Conservation (phyloP, 371 early-diverging fungal genomes). For the Apophysomyces sp. region DNA sequence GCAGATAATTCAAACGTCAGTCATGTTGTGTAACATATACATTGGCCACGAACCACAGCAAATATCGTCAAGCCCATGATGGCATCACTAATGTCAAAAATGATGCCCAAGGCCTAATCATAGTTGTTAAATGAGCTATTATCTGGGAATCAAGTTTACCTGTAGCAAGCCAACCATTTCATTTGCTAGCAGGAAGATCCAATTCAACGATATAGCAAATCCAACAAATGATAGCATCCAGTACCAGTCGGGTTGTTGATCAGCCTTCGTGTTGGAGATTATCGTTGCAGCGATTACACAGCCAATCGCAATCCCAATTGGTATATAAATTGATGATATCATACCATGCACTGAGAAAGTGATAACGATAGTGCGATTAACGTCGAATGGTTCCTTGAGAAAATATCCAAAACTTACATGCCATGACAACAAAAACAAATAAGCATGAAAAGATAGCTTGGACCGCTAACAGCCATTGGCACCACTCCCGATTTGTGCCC, state of each 20-base stretch:
- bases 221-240: slow-evolving; percentile 64
- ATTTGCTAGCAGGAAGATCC: slow-evolving; percentile 81
- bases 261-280: slow-evolving; percentile 13
- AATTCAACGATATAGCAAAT: slow-evolving; percentile 69
- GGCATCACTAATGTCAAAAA: slow-evolving; percentile 76
- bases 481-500: slow-evolving; percentile 33
- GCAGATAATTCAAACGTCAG: neutral
- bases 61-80: slow-evolving; percentile 84
- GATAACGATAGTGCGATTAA: neutral
- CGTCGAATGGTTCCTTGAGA: neutral
- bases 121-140: neutral
- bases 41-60: slow-evolving; percentile 58
- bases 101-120: slow-evolving; percentile 66
- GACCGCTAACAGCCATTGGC: slow-evolving; percentile 35
- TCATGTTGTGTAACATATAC: neutral
- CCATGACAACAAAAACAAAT: slow-evolving; percentile 31
- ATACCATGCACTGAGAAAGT: slow-evolving; percentile 24
- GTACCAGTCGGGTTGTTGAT: slow-evolving; percentile 38
- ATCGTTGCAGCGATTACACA: slow-evolving; percentile 15
- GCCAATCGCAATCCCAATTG: slow-evolving; percentile 24
- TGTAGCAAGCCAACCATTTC: slow-evolving; percentile 82
- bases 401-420: slow-evolving; percentile 19
- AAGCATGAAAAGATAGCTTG: slow-evolving; percentile 37
- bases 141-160: slow-evolving; percentile 8
- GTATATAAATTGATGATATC: slow-evolving; percentile 13